Conservation (phyloP, 2,329 filamentous ascomycete species). For the Clarireedia monteithiana region DNA sequence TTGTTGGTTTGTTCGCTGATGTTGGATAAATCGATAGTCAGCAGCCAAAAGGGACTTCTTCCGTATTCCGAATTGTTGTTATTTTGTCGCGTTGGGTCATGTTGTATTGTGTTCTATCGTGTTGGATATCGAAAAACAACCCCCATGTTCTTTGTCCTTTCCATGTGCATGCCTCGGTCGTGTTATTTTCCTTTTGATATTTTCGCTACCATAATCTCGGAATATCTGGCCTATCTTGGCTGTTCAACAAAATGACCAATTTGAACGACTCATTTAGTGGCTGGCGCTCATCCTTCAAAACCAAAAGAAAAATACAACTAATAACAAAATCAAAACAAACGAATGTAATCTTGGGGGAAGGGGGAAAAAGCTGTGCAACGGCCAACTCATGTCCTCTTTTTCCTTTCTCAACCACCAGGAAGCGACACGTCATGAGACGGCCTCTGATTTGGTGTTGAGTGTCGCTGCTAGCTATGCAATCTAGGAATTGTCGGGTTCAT, state of each 20-base stretch:
- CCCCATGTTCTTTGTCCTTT: too few relatives aligned
- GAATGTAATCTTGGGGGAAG: background rate
- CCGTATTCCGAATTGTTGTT: too few relatives aligned
- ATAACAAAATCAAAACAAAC: too few relatives aligned
- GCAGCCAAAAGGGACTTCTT: too few relatives aligned
- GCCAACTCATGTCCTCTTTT: slow-evolving; percentile 1
- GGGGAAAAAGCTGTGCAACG: slow-evolving; percentile 1
- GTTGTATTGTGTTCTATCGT: too few relatives aligned
- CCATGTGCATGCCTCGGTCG: too few relatives aligned
- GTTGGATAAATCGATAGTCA: too few relatives aligned
- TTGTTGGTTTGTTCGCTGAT: too few relatives aligned
- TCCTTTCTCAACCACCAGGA: background rate
- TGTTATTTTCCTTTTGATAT: too few relatives aligned
- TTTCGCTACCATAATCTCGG: slow-evolving; percentile 8
- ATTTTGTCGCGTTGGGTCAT: too few relatives aligned
- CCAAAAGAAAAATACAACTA: background rate
- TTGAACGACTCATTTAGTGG: background rate
- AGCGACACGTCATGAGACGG: slow-evolving; percentile 8
- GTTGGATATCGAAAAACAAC: too few relatives aligned
- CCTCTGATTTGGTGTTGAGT: background rate
- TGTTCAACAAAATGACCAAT: background rate
- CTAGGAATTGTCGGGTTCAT: slow-evolving; percentile 8
- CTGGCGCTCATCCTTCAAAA: background rate
- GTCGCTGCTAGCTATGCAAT: slow-evolving; percentile 2
- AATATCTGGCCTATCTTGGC: background rate